Evolutionary conservation across 192 early-diverging fungal species (phyloP), one percentile per base, ranked within the genome.

Genomic region (Entomortierella beljakovae): DNA sequence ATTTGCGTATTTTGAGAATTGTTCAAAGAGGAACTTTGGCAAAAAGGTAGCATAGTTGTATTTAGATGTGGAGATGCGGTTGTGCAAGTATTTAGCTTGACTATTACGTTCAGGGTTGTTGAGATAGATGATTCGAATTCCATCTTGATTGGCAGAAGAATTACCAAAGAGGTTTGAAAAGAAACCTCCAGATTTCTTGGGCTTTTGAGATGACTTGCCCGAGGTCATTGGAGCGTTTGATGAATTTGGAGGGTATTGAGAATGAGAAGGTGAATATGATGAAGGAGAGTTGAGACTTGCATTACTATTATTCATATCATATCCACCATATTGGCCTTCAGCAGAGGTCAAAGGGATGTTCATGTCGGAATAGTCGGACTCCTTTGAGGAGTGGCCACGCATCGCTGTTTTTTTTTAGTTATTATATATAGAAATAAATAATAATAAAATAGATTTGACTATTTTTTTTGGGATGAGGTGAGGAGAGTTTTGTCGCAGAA

Each of bases 1-100:
- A 85, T 99, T 99, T 61, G 98, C 98, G 84, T 98, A 99, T 84
- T 97, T 97, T 50, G 92, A 94, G 69, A 99, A 99, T 87, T 99
- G 96, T 83, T 98, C 97, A 60, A 91, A 92, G 51, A 99, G 85
- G 75, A 99, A 99, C 85, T 95, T 97, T 62, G 94, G 94, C 50
- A 99, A 54, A 65, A 99, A 99, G 13, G 96, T 95, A n/a, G 92
- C 64, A 32, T 90, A 50, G 71, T 93, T 98, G 87, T 99, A 99
- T 83, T 99, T 99, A 65, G 94, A 93, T 11, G 98, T 99, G 35
- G 94, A 95, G 57, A 99, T 93, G 25, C 87, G 82, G 80, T 99
- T 99, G 83, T 97, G 94, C 32, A 97, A 83, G 68, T 90, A 99
- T 80, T 93, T 95, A 76, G 85, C 83, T 52, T 90, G 85, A 10